Evolutionary conservation across 2,329 filamentous ascomycete genomes (phyloP), one percentile per base, ranked within the genome.

Genomic region (Apiospora rasikravindrae): DNA sequence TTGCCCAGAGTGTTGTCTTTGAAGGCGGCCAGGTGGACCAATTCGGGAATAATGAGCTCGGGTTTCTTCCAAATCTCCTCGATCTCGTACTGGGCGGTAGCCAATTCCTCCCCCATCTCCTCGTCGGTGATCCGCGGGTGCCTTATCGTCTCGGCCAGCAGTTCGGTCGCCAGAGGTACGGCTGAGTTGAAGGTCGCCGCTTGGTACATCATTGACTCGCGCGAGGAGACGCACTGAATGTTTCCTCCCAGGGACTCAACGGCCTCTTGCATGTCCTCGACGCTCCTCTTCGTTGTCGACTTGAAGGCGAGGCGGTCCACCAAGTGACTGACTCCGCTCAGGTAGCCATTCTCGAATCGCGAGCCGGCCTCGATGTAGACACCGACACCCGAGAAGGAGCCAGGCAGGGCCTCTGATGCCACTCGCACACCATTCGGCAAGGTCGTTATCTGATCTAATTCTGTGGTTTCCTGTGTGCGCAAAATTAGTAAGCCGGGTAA

Each of bases 161-260:
- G 84, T 42, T 88, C 94, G 33, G 97, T 90, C 16, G 96, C 94
- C 11, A 90, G 90, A 8, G 94, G 92, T 11, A 99, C 95, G 24
- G 94, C 92, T 37, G 92, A 92, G 86, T 99, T 99, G 89, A 99
- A 99, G 42, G 95, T 98, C 37, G 96, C 96, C 1, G 95, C 94
- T 83, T 99, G 96, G 86, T 99, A 99, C 96, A 99, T 99, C 84
- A 99, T 90, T 71, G 94, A 94, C 84, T 99, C 96, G 75, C 96
- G 89, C 1, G 95, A 97, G 1, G 95, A 98, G 14, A 96, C 95
- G 84, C 96, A 99, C 84, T 98, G 95, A 73, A 99, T 96, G 81
- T 98, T 98, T 44, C 96, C 96, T 47, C 96, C 96, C 3, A 99
- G 86, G 0, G 91, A 92, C 83, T 98, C 96, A 45, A 98, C 88